Evolutionary conservation across 306 rosid species (phyloP).

Genomic region (Glycyrrhiza uralensis): DNA sequence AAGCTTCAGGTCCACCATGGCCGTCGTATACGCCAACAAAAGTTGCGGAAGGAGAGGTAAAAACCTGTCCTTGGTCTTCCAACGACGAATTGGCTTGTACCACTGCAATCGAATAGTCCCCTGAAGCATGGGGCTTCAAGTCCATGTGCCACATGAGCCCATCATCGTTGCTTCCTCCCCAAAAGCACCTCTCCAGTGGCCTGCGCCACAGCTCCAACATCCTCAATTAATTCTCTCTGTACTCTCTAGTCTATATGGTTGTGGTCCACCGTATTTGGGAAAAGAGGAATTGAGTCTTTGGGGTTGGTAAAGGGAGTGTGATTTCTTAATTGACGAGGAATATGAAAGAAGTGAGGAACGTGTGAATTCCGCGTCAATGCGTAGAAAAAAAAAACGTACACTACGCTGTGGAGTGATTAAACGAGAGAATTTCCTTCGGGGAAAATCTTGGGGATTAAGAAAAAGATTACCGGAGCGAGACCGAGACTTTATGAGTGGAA

Average conservation of each 20-base stretch:
- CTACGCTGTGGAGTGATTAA: not conserved
- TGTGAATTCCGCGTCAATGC: slow-evolving; percentile 50
- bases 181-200: slow-evolving; percentile 41
- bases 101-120: slow-evolving; percentile 41
- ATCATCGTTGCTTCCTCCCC: slow-evolving; percentile 20
- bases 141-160: slow-evolving; percentile 37
- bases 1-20: slow-evolving; percentile 75
- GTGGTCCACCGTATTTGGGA: not conserved
- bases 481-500: not conserved
- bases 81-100: slow-evolving; percentile 42
- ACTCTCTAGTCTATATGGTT: not conserved
- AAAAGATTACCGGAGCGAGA: not conserved
- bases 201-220: slow-evolving; percentile 36
- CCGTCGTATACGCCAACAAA: slow-evolving; percentile 67
- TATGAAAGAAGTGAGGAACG: slow-evolving; percentile 19
- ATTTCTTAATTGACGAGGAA: not conserved
- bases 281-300: slow-evolving; percentile 14
- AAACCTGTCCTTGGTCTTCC: slow-evolving; percentile 46
- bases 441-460: not conserved
- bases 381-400: not conserved
- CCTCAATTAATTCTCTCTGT: not conserved
- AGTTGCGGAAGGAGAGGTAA: slow-evolving; percentile 43
- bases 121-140: slow-evolving; percentile 34
- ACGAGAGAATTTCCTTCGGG: not conserved
- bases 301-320: slow-evolving; percentile 10